Evolutionary conservation across 2,329 filamentous ascomycete species (phyloP), one percentile per base, ranked within the genome.

Genomic region (Camillea tinctor): DNA sequence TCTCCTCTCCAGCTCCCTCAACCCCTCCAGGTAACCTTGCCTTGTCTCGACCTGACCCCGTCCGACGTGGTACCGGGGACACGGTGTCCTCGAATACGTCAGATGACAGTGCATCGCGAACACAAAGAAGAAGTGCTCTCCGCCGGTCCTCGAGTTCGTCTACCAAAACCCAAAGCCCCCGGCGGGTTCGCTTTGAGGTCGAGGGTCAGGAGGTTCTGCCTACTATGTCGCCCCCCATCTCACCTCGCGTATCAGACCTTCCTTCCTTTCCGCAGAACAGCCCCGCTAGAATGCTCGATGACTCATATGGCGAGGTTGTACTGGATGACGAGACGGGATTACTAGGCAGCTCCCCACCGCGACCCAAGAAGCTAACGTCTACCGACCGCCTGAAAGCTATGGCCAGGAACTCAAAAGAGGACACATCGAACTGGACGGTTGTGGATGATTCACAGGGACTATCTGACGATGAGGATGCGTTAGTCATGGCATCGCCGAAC

Each of bases 111-210:
- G 79, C 83, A 53, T 75, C 75, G 21, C 79, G 78, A 64, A 72
- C 73, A 48, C 79, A 80, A 52, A 78, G 84, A 55, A 79, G 84
- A 64, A 87, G 86, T 67, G 86, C 84, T 52, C 72, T 88, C 59
- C 81, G 86, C 59, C 79, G 84, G 54, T 81, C 82, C 1, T 84
- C 82, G 6, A 84, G 80, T 66, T 78, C 76, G 30, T 79, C 81
- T 23, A 81, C 77, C 54, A 79, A 80, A 56, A 75, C 74, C 5
- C 77, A 78, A 50, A 86, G 84, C 67, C 84, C 84, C n/a, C 80
- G 85, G 26, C 80, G 84, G 60, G 86, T 88, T 59, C 84, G 86
- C 53, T 88, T 88, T 64, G 81, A 86, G 44, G 81, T 88, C 52
- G 80, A 81, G 69, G 85, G 85, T 56, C 76, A 80, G 64, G 84